These are phyloP conservation scores for Suillus americanus DNA, from an alignment of 768 basidiomycete species.

Conservation along the genomic window DNA sequence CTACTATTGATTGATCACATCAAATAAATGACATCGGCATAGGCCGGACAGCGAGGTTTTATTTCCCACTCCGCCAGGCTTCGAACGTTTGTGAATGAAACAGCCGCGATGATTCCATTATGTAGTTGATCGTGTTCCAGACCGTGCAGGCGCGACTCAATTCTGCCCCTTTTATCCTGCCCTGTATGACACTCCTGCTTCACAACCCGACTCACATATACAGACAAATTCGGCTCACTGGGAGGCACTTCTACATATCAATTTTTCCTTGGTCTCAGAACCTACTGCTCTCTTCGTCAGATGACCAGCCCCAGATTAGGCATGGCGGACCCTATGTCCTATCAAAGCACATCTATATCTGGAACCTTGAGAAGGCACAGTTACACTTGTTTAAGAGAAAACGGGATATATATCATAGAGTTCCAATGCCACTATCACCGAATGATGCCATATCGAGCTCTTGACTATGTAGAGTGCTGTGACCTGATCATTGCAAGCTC, in stretches of 20 bases:
- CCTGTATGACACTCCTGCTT: neutral
- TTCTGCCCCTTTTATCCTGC: neutral
- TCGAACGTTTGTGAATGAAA: too few relatives aligned
- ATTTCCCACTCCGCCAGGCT: neutral
- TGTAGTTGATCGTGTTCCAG: too few relatives aligned
- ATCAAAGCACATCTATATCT: neutral
- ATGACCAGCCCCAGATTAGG: neutral
- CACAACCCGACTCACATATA: neutral
- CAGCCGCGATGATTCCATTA: too few relatives aligned
- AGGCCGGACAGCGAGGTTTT: neutral
- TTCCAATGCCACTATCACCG: neutral
- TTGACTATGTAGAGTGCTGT: conserved; percentile 13
- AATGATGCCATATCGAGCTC: neutral
- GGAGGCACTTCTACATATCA: too few relatives aligned
- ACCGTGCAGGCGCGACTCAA: neutral
- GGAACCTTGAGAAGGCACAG: neutral
- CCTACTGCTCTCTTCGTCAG: neutral
- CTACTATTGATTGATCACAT: too few relatives aligned
- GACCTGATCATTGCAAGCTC: conserved; percentile 72
- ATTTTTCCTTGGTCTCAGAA: neutral
- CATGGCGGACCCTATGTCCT: neutral
- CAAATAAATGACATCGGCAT: neutral
- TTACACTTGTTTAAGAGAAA: neutral
- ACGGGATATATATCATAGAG: too few relatives aligned
- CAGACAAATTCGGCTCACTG: neutral